Evolutionary conservation across 768 basidiomycete species (phyloP).

Genomic region (Rhodotorula toruloides): DNA sequence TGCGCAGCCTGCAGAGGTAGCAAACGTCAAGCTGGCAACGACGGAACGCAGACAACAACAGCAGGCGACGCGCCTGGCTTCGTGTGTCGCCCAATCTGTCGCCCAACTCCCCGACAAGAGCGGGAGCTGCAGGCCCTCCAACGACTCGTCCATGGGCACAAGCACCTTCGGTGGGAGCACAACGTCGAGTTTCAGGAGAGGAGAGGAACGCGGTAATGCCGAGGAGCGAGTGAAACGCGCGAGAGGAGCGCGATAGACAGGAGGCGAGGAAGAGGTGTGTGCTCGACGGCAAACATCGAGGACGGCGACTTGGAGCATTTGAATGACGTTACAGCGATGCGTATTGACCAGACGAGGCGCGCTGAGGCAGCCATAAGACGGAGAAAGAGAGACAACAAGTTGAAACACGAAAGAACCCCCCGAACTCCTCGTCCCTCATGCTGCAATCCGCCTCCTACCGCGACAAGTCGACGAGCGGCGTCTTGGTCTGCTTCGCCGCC

Average conservation of each 20-base stretch:
- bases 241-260: not conserved
- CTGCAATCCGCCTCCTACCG: no score
- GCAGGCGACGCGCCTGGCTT: not conserved
- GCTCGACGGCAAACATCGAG: no score
- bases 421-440: not conserved
- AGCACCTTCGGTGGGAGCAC: not conserved
- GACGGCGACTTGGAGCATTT: no score
- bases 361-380: no score
- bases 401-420: not conserved
- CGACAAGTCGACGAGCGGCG: constrained; percentile 30
- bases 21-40: not conserved
- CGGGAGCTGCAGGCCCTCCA: constrained; percentile 1
- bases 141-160: not conserved
- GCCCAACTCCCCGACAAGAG: not conserved
- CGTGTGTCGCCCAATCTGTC: not conserved
- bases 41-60: not conserved
- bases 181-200: not conserved
- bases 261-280: no score
- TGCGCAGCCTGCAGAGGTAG: not conserved
- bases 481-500: constrained; percentile 14
- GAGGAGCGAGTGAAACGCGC: not conserved
- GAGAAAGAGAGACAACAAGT: not conserved
- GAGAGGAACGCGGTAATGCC: not conserved
- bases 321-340: no score
- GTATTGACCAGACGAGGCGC: no score